phyloP scores from a whole-genome alignment of 2,329 filamentous ascomycete genomes.

The Aspergillus bombycis region DNA sequence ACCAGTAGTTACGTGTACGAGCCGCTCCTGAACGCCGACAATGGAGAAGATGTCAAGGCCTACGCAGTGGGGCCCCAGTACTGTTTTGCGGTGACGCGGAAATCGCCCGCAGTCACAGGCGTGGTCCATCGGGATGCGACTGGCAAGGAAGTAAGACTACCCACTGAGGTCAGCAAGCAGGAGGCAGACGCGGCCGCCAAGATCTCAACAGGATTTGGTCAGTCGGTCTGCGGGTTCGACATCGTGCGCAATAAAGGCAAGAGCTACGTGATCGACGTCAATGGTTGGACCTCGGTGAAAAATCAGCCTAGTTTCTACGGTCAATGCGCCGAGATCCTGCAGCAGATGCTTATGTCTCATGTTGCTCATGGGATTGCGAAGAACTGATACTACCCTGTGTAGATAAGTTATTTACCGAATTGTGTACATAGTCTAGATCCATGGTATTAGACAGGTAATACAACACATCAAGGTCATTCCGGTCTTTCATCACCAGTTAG shows the following conservation, averaged over 20 bases:
- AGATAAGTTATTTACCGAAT: neutral
- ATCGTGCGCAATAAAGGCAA: slow-evolving; percentile 77
- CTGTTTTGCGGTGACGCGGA: slow-evolving; percentile 90
- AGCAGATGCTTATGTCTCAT: slow-evolving; percentile 67
- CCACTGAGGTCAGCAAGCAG: slow-evolving; percentile 75
- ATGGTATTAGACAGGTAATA: neutral
- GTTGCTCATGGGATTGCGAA: neutral
- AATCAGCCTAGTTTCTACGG: slow-evolving; percentile 96
- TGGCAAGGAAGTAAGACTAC: slow-evolving; percentile 89
- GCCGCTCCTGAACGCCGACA: slow-evolving; percentile 89
- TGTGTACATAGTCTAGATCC: neutral
- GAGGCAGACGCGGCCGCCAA: slow-evolving; percentile 80
- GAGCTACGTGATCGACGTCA: slow-evolving; percentile 94
- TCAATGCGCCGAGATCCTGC: slow-evolving; percentile 77
- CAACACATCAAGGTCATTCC: neutral
- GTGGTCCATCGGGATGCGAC: slow-evolving; percentile 89
- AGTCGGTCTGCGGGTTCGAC: slow-evolving; percentile 90
- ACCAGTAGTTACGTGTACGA: slow-evolving; percentile 81
- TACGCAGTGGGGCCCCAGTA: slow-evolving; percentile 88
- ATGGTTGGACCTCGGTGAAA: slow-evolving; percentile 97
- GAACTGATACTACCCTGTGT: neutral
- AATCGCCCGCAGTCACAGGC: slow-evolving; percentile 91
- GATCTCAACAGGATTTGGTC: slow-evolving; percentile 84
- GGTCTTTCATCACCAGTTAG: neutral
- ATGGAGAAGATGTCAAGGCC: slow-evolving; percentile 92